Evolutionary conservation across 805 yeast genomes (phyloP).

Genomic region (Kluyveromyces dobzhanskii): DNA sequence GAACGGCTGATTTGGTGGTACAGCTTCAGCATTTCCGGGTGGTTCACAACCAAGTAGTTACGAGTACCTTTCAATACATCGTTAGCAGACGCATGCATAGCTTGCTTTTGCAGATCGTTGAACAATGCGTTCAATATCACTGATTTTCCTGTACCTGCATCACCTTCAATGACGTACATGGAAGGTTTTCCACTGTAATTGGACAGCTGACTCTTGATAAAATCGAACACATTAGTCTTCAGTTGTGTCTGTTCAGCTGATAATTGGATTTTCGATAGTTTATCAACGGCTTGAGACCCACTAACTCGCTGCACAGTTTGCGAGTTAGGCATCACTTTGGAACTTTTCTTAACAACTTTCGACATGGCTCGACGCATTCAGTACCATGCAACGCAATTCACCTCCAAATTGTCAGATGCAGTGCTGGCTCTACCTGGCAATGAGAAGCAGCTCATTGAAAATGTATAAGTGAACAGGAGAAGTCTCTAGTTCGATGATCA

Average conservation of each 20-base stretch:
- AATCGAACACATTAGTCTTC: slow-evolving; percentile 25
- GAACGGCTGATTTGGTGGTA: slow-evolving; percentile 33
- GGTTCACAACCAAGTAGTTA: slow-evolving; percentile 37
- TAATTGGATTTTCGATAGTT: slow-evolving; percentile 29
- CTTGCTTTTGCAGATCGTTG: slow-evolving; percentile 33
- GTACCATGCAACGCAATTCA: too few relatives aligned
- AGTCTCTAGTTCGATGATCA: too few relatives aligned
- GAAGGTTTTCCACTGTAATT: slow-evolving; percentile 19
- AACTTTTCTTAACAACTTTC: background rate
- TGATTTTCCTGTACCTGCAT: slow-evolving; percentile 43
- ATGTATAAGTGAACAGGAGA: too few relatives aligned
- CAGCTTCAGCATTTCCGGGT: slow-evolving; percentile 41
- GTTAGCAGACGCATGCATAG: slow-evolving; percentile 10
- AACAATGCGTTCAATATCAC: slow-evolving; percentile 36
- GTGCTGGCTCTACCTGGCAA: too few relatives aligned
- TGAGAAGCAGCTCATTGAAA: too few relatives aligned
- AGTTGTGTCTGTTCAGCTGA: slow-evolving; percentile 32
- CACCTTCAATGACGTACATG: slow-evolving; percentile 38
- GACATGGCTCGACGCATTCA: background rate
- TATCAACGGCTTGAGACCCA: slow-evolving; percentile 29
- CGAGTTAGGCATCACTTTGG: background rate
- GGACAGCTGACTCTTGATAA: slow-evolving; percentile 21
- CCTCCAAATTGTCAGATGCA: too few relatives aligned
- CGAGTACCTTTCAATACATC: slow-evolving; percentile 24
- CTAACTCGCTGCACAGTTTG: background rate